These are phyloP conservation scores for Microdochium trichocladiopsis DNA, from an alignment of 2,329 filamentous ascomycete species.

Conservation along the genomic window DNA sequence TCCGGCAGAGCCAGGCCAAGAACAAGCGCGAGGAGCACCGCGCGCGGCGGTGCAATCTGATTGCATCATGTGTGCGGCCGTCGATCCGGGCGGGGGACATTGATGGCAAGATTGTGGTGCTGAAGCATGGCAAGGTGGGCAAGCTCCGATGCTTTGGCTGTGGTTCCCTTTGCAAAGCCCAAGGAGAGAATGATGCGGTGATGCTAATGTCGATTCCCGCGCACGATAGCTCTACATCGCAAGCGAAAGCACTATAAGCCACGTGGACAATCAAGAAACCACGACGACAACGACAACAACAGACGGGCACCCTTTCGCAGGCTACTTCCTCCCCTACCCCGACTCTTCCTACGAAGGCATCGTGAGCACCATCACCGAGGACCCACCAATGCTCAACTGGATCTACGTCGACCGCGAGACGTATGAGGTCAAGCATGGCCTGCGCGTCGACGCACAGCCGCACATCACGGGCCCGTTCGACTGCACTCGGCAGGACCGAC, in stretches of 20 bases:
- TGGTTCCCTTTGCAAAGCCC: no score
- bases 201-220: no score
- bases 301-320: constrained; percentile 43
- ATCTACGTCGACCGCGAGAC: constrained; percentile 38
- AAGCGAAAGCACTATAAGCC: constrained; percentile 16
- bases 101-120: constrained; percentile 33
- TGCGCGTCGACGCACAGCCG: constrained; percentile 31
- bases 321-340: constrained; percentile 51
- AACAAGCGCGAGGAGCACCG: constrained; percentile 41
- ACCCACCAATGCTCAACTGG: constrained; percentile 41
- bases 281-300: constrained; percentile 4
- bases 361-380: constrained; percentile 39
- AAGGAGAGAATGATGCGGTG: no score
- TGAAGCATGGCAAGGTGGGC: constrained; percentile 33
- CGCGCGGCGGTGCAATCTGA: constrained; percentile 37
- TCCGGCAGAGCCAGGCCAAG: constrained; percentile 40
- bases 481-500: constrained; percentile 43
- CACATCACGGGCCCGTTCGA: constrained; percentile 41
- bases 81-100: constrained; percentile 35
- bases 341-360: constrained; percentile 38
- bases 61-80: constrained; percentile 34
- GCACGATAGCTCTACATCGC: constrained; percentile 37
- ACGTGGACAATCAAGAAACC: no score
- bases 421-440: constrained; percentile 38
- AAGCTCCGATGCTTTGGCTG: no score